Evolutionary conservation across 495 filamentous ascomycete species (phyloP).

Genomic region (Tirmania nivea): DNA sequence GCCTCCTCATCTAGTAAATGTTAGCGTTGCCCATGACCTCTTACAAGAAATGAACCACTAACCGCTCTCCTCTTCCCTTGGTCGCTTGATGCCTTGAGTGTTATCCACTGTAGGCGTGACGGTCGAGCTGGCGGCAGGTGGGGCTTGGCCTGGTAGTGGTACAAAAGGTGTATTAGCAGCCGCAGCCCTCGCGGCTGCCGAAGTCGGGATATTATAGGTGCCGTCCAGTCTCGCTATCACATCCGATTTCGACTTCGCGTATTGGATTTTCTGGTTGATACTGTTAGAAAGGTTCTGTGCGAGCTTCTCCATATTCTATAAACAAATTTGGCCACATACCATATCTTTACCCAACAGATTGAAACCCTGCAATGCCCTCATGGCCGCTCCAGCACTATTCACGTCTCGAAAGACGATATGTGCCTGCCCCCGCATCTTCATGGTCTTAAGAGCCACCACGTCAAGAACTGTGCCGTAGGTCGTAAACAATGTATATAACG

Average conservation of each 20-base stretch:
- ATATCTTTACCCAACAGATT: conserved; percentile 73
- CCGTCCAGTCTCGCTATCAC: conserved; percentile 76
- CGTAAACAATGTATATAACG: conserved; percentile 79
- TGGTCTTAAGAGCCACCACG: conserved; percentile 70
- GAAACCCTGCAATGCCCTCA: conserved; percentile 68
- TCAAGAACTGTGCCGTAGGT: conserved; percentile 88
- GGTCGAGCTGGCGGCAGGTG: conserved; percentile 28
- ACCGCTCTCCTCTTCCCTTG: conserved; percentile 48
- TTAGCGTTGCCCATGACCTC: not conserved
- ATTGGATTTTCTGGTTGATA: conserved; percentile 51
- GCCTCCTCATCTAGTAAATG: conserved; percentile 10
- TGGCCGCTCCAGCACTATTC: conserved; percentile 67
- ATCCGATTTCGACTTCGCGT: conserved; percentile 70
- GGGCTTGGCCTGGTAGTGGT: not conserved
- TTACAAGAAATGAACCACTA: conserved; percentile 5
- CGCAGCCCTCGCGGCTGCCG: conserved; percentile 28
- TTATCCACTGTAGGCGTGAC: conserved; percentile 23
- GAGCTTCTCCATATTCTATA: not conserved
- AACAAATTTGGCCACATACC: conserved; percentile 30
- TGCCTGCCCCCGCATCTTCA: conserved; percentile 85
- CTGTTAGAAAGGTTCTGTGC: not conserved
- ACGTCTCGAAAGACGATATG: conserved; percentile 80
- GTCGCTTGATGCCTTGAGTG: conserved; percentile 37
- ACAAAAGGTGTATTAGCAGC: conserved; percentile 32
- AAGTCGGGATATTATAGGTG: conserved; percentile 46